Percentiles rank a stretch among this genome's conserved stretches.
phyloP scores from a whole-genome alignment of 192 early-diverging fungal species.

The Funneliformis mosseae region DNA sequence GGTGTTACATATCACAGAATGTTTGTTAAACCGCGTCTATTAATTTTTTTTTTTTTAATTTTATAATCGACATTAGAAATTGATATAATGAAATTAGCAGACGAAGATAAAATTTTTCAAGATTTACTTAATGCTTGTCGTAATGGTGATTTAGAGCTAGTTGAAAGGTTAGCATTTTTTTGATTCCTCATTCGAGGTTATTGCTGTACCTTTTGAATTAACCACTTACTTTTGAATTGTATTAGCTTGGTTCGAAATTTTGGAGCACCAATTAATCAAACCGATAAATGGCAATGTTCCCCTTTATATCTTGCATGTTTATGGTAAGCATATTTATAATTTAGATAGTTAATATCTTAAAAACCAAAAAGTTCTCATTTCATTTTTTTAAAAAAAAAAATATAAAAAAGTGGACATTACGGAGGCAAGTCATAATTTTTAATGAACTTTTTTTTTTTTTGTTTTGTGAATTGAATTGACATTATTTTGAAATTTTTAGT shows the following conservation, averaged over 20 bases:
- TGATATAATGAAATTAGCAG: neutral
- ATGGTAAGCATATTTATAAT: slow-evolving; percentile 24
- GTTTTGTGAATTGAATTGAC: neutral
- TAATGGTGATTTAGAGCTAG: slow-evolving; percentile 1
- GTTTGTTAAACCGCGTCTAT: too few relatives aligned
- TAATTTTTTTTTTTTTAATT: too few relatives aligned
- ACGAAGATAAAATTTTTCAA: neutral
- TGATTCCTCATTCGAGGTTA: neutral
- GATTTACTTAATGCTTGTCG: slow-evolving; percentile 13
- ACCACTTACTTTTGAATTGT: too few relatives aligned
- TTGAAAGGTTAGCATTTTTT: neutral
- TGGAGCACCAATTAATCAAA: slow-evolving; percentile 48
- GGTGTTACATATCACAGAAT: too few relatives aligned
- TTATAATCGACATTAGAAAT: too few relatives aligned
- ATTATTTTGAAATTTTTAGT: slow-evolving; percentile 28
- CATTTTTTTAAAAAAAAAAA: neutral
- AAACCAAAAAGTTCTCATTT: neutral
- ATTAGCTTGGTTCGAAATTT: slow-evolving; percentile 35
- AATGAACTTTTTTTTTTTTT: neutral
- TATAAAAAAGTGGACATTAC: slow-evolving; percentile 30
- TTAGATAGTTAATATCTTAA: neutral
- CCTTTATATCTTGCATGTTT: slow-evolving; percentile 49
- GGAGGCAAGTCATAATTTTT: slow-evolving; percentile 38
- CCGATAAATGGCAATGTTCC: slow-evolving; percentile 52
- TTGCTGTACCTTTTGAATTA: neutral